Evolutionary conservation across 192 early-diverging fungal species (phyloP).

Genomic region (Geosiphon pyriformis): DNA sequence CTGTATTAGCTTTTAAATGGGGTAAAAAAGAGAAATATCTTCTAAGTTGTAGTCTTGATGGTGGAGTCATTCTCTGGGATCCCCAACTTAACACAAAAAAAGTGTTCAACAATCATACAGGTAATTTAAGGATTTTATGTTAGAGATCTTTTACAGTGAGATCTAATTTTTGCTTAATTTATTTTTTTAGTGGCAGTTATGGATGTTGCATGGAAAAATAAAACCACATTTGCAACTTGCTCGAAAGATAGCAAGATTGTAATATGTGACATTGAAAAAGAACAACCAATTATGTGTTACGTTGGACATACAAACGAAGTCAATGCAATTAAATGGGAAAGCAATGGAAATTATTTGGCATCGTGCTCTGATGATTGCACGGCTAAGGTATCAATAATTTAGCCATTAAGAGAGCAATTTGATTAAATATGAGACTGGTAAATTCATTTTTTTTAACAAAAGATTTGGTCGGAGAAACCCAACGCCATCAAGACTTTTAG

Average conservation of each 20-base stretch:
- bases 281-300: slow-evolving; percentile 67
- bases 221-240: slow-evolving; percentile 85
- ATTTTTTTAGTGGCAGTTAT: slow-evolving; percentile 49
- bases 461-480: slow-evolving; percentile 63
- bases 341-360: slow-evolving; percentile 57
- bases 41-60: slow-evolving; percentile 72
- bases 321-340: slow-evolving; percentile 74
- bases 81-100: slow-evolving; percentile 15
- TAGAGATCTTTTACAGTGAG: not conserved
- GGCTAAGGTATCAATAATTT: slow-evolving; percentile 43
- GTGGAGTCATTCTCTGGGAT: slow-evolving; percentile 84
- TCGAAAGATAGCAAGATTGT: slow-evolving; percentile 75
- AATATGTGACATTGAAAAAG: slow-evolving; percentile 69
- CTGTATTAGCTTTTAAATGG: slow-evolving; percentile 72
- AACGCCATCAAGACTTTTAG: slow-evolving; percentile 52
- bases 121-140: not conserved
- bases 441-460: not conserved
- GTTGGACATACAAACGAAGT: slow-evolving; percentile 77
- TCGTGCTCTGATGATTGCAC: slow-evolving; percentile 76
- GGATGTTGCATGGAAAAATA: slow-evolving; percentile 92
- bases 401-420: not conserved
- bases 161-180: not conserved
- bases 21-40: slow-evolving; percentile 73
- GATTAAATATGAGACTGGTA: not conserved
- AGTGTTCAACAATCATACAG: not conserved